Percentiles rank a stretch among this genome's conserved stretches.
Evolutionary conservation across 1,284 basidiomycete genomes (phyloP).

Genomic region (Cerioporus squamosus): DNA sequence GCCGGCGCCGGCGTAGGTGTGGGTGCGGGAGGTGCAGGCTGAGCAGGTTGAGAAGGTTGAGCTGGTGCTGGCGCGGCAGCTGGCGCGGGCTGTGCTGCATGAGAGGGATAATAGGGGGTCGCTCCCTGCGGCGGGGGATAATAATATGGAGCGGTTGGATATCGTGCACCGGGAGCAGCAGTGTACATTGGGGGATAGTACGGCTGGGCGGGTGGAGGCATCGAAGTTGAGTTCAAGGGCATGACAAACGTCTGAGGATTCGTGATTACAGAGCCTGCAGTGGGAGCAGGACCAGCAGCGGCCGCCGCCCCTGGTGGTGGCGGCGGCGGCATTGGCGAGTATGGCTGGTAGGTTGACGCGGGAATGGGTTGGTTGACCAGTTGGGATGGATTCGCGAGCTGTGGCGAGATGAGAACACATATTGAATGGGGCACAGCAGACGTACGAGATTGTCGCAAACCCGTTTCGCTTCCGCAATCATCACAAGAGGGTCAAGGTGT

Average conservation of each 20-base stretch:
- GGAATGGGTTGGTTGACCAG: constrained; percentile 68
- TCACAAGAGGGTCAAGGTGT: constrained; percentile 71
- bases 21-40: constrained; percentile 9
- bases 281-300: constrained; percentile 26
- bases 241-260: constrained; percentile 75
- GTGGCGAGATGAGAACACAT: constrained; percentile 18
- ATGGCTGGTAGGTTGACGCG: constrained; percentile 44
- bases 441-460: constrained; percentile 76
- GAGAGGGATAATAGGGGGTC: constrained; percentile 42
- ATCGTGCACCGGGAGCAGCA: constrained; percentile 40
- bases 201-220: constrained; percentile 39
- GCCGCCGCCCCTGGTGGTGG: constrained; percentile 29
- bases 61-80: constrained; percentile 27
- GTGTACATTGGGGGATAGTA: constrained; percentile 50
- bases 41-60: constrained; percentile 23
- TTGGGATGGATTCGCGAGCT: constrained; percentile 75
- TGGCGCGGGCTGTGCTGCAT: constrained; percentile 21
- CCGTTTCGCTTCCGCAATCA: constrained; percentile 76
- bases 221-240: constrained; percentile 49
- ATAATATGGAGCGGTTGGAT: constrained; percentile 65
- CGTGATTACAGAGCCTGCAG: constrained; percentile 52
- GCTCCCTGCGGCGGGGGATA: constrained; percentile 43
- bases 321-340: constrained; percentile 31
- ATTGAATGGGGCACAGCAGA: constrained; percentile 8
- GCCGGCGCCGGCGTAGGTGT: constrained; percentile 26